A percentile compares a stretch with the other conserved stretches of the same genome.
Conservation (phyloP, 75 land plant species). For the Picea glauca region DNA sequence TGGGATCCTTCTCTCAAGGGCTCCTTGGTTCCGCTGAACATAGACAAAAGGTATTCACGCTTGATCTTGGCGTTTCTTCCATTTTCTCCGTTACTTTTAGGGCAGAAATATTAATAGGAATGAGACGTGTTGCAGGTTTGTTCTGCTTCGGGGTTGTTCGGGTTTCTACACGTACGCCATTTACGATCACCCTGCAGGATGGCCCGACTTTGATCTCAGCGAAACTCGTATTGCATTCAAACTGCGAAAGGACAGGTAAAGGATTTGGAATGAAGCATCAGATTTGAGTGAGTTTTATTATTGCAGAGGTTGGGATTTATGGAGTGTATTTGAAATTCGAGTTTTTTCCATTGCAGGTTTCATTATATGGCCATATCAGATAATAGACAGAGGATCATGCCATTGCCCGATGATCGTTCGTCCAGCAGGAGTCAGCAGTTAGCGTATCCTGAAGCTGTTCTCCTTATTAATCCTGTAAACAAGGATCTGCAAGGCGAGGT, state of each 20-base stretch:
- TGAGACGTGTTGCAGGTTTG: slow-evolving; percentile 34
- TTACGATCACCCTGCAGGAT: too few relatives aligned
- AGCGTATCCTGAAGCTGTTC: too few relatives aligned
- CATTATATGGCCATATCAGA: too few relatives aligned
- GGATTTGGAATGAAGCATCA: neutral
- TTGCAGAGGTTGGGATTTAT: too few relatives aligned
- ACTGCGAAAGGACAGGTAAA: slow-evolving; percentile 49
- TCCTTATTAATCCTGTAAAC: too few relatives aligned
- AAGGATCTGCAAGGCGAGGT: too few relatives aligned
- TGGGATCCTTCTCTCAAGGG: slow-evolving; percentile 42
- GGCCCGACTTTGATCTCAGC: slow-evolving; percentile 27
- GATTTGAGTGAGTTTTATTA: too few relatives aligned
- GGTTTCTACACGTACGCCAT: slow-evolving; percentile 68
- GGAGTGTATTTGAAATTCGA: too few relatives aligned
- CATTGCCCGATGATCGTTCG: too few relatives aligned
- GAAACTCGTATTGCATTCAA: slow-evolving; percentile 61
- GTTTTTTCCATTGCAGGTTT: too few relatives aligned
- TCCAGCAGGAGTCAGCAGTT: too few relatives aligned
- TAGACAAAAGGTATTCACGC: slow-evolving; percentile 60
- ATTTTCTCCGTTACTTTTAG: neutral
- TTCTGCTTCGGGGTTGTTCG: slow-evolving; percentile 43
- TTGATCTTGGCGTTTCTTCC: neutral
- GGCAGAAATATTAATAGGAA: neutral
- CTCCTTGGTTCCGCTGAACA: slow-evolving; percentile 54
- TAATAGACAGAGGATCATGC: too few relatives aligned